These are phyloP conservation scores for Hibiscus mutabilis DNA, from an alignment of 345 rosid species.

Conservation along the genomic window DNA sequence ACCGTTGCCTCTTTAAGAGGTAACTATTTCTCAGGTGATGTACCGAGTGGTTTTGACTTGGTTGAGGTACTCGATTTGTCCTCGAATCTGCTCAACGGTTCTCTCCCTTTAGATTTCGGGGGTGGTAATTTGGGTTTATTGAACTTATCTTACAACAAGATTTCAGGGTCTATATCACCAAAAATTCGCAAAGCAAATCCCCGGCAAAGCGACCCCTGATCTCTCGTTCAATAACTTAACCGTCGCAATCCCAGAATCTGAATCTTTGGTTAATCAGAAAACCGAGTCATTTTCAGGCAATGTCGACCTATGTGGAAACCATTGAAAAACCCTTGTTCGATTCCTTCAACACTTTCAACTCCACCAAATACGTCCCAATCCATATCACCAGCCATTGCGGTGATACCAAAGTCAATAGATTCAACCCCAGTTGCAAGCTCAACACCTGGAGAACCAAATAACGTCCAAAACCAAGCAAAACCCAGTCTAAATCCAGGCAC, in stretches of 20 bases:
- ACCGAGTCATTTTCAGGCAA: constrained; percentile 52
- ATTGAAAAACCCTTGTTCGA: constrained; percentile 58
- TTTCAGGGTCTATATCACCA: constrained; percentile 52
- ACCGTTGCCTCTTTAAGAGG: constrained; percentile 54
- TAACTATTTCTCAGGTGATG: constrained; percentile 52
- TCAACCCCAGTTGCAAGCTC: constrained; percentile 16
- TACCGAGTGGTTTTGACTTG: constrained; percentile 52
- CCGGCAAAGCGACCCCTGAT: constrained; percentile 54
- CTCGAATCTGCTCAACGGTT: constrained; percentile 64
- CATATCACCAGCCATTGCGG: constrained; percentile 82
- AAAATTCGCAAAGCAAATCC: constrained; percentile 48
- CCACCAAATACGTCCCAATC: constrained; percentile 58
- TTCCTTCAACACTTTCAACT: constrained; percentile 66
- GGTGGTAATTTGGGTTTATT: constrained; percentile 51
- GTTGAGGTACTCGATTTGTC: constrained; percentile 65
- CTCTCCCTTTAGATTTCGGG: constrained; percentile 52
- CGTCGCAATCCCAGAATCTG: constrained; percentile 64
- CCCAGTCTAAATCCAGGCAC: constrained; percentile 62
- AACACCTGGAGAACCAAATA: constrained; percentile 2
- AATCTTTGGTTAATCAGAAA: constrained; percentile 53
- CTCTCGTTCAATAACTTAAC: constrained; percentile 81
- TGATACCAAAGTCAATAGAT: constrained; percentile 52
- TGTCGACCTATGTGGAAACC: constrained; percentile 69
- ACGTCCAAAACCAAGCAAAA: constrained; percentile 18
- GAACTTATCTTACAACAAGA: constrained; percentile 68